Evolutionary conservation across 2,329 filamentous ascomycete species (phyloP), one percentile per base, ranked within the genome.

Genomic region (Uncinocarpus reesii): DNA sequence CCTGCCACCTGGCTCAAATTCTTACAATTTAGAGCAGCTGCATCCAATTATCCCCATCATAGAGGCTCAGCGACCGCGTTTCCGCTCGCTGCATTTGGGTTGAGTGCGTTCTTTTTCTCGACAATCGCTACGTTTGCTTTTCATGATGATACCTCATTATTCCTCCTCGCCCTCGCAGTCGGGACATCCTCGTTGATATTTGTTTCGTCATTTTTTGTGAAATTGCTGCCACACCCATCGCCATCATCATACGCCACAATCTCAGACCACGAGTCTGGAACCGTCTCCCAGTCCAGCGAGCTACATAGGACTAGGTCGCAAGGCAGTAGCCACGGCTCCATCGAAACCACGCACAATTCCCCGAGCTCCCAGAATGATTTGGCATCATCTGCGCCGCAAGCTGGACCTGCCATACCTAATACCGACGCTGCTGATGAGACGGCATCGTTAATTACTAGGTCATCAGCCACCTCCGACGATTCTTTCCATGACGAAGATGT

Each of bases 41-140:
- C 89, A 7, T 76, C 92, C 55, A 95, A 95, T 67, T 95, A 89
- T 80, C 90, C 90, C 10, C 78, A 83, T 50, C 84, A 94, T 63
- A 80, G 92, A 54, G 92, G 92, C 48, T 95, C 90, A 2, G 92
- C 92, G 4, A 96, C 92, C 4, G 89, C 89, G 1, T 92, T 96
- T 58, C 90, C 92, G 4, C 69, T 96, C 48, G 86, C 92, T 49
- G 89, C 86, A 2, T 96, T 96, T 62, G 92, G 92, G 2, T 70
- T 98, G 49, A 95, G 89, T 63, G 92, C 92, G 47, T 92, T 98
- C 68, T 94, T 96, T 71, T 98, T 95, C 69, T 90, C 92, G 0
- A 75, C 82, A 2, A 68, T 93, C 28, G 86, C 87, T 18, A 79
- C 80, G 15, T 62, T 93, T 40, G 71, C 86, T 34, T 89, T 95